Conservation (phyloP, 441 rosid genomes). For the Arabidopsis lyrata region DNA sequence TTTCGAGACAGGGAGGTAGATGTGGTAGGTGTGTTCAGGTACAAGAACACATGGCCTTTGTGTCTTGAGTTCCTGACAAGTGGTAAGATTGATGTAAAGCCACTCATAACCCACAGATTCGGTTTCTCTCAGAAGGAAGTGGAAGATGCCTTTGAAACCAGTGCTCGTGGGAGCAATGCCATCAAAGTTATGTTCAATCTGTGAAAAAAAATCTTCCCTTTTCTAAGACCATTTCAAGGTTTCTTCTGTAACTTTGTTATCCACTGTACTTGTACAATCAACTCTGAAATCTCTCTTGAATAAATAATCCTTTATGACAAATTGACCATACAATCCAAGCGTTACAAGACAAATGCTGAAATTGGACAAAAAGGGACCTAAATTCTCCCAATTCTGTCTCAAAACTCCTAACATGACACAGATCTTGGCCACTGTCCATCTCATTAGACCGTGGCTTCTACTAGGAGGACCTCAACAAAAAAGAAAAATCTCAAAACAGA, state of each 20-base stretch:
- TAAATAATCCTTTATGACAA: conserved; percentile 28
- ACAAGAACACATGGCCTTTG: conserved; percentile 90
- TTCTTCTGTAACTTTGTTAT: conserved; percentile 10
- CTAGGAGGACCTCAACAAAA: conserved; percentile 18
- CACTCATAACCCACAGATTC: conserved; percentile 86
- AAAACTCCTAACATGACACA: conserved; percentile 29
- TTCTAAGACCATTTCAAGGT: conserved; percentile 1
- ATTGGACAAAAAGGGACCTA: conserved; percentile 30
- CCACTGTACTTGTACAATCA: conserved; percentile 5
- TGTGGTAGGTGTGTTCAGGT: conserved; percentile 77
- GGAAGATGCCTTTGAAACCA: conserved; percentile 79
- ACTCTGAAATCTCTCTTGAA: conserved; percentile 14
- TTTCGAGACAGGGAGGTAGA: conserved; percentile 76
- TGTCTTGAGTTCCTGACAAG: conserved; percentile 75
- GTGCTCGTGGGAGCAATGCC: conserved; percentile 87
- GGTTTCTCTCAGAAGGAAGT: conserved; percentile 88
- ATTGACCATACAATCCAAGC: conserved; percentile 33
- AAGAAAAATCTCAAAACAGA: conserved; percentile 11
- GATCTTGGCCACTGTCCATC: conserved; percentile 16
- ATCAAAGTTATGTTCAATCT: conserved; percentile 96
- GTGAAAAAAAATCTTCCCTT: conserved; percentile 14
- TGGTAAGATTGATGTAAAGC: conserved; percentile 92
- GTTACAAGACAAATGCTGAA: conserved; percentile 38
- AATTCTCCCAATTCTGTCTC: conserved; percentile 30
- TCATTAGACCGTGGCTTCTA: conserved; percentile 8